Evolutionary conservation across 345 rosid species (phyloP).

Genomic region (Atalantia buxifolia): DNA sequence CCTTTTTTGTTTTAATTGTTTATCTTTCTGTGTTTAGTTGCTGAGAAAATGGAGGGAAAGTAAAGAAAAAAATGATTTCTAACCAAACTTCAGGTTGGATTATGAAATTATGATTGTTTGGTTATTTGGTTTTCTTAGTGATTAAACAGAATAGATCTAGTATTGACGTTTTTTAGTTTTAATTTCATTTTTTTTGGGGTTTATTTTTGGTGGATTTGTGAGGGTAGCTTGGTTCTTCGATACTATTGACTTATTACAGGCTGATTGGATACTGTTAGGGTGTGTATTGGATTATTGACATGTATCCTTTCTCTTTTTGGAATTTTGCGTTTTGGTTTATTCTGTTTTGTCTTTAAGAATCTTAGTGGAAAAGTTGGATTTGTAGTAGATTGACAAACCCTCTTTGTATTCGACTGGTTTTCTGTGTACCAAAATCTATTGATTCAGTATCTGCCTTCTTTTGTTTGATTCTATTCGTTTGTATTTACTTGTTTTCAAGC

Average conservation of each 20-base stretch:
- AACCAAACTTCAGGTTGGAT: neutral
- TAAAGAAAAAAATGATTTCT: neutral
- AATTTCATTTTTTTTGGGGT: neutral
- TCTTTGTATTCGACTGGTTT: constrained; percentile 25
- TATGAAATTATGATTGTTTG: neutral
- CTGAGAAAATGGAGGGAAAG: constrained; percentile 4
- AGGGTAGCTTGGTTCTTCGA: neutral
- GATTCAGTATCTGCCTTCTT: constrained; percentile 28
- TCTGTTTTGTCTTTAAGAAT: constrained; percentile 61
- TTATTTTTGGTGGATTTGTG: constrained; percentile 5
- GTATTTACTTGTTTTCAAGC: constrained; percentile 19
- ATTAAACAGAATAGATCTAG: neutral
- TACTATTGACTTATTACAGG: constrained; percentile 9
- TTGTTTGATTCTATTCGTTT: constrained; percentile 20
- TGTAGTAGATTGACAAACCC: constrained; percentile 35
- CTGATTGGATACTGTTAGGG: constrained; percentile 19
- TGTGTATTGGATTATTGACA: constrained; percentile 17
- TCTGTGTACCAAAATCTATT: constrained; percentile 11
- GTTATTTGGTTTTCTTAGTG: neutral
- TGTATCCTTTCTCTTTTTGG: constrained; percentile 44
- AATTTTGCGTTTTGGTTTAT: constrained; percentile 58
- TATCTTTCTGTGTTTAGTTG: constrained; percentile 12
- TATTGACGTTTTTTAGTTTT: neutral
- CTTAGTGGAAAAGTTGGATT: constrained; percentile 39
- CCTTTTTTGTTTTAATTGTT: neutral